Conservation (phyloP, 352 stramenopile species). For the Phytophthora crassamura region DNA sequence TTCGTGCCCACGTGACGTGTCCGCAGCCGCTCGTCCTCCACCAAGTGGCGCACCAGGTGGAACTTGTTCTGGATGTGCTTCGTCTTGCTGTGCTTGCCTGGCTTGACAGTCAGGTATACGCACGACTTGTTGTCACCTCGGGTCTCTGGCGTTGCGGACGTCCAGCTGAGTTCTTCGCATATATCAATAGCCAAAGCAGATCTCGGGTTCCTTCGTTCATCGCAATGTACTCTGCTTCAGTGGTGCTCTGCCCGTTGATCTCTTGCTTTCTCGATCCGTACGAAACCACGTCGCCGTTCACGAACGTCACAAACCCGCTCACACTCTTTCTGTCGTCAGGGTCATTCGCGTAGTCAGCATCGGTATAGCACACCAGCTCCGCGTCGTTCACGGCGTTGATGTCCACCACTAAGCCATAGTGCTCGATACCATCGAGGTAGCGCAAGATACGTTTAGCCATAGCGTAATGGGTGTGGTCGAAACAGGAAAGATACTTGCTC, state of each 20-base stretch:
- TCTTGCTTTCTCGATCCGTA: constrained; percentile 40
- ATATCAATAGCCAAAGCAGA: constrained; percentile 26
- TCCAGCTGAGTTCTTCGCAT: background rate
- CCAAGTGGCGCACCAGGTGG: constrained; percentile 12
- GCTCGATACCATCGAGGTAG: constrained; percentile 3
- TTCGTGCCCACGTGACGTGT: constrained; percentile 1
- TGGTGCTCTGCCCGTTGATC: constrained; percentile 34
- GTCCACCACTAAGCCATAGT: constrained; percentile 5
- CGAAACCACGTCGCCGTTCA: constrained; percentile 26
- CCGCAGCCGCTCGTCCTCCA: background rate
- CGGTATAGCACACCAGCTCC: constrained; percentile 11
- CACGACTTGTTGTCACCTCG: too few species aligned
- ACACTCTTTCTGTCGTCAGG: constrained; percentile 23
- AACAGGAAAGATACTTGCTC: constrained; percentile 6
- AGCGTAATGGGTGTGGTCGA: constrained; percentile 3
- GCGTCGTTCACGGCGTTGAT: background rate
- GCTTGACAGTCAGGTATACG: constrained; percentile 3
- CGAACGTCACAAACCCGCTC: constrained; percentile 31
- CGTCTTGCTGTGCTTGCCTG: constrained; percentile 29
- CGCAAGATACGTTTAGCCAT: background rate
- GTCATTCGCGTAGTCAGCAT: constrained; percentile 40
- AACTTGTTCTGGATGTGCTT: constrained; percentile 43
- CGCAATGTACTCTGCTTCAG: constrained; percentile 35
- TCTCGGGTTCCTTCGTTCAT: constrained; percentile 31
- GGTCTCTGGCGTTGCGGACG: too few species aligned